These are phyloP conservation scores for Cyberlindnera mycetangii DNA, from an alignment of 805 yeast species.

Conservation along the genomic window DNA sequence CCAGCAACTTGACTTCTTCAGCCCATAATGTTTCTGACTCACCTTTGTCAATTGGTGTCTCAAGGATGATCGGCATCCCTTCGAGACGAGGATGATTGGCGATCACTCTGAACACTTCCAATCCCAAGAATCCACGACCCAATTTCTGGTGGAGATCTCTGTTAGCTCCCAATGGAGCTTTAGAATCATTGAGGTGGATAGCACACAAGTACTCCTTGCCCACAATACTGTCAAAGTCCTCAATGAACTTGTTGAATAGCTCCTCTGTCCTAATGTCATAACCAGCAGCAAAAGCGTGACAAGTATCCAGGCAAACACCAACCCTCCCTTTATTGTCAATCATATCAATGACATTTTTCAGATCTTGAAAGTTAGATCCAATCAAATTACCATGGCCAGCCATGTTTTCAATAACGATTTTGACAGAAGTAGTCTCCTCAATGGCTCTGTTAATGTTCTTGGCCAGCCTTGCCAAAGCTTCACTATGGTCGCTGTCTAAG, in stretches of 20 bases:
- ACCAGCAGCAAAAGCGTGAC: slow-evolving; percentile 96
- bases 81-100: slow-evolving; percentile 65
- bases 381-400: slow-evolving; percentile 94
- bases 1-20: slow-evolving; percentile 76
- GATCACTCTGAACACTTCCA: slow-evolving; percentile 75
- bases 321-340: slow-evolving; percentile 80
- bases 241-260: slow-evolving; percentile 66
- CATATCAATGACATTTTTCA: slow-evolving; percentile 67
- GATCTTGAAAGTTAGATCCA: slow-evolving; percentile 77
- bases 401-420: slow-evolving; percentile 92
- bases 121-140: slow-evolving; percentile 86
- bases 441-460: slow-evolving; percentile 77
- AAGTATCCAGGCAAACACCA: slow-evolving; percentile 96
- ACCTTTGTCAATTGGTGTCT: slow-evolving; percentile 75
- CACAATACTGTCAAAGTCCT: slow-evolving; percentile 64
- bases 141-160: slow-evolving; percentile 88
- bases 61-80: slow-evolving; percentile 76
- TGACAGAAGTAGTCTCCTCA: slow-evolving; percentile 69
- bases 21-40: slow-evolving; percentile 56
- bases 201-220: slow-evolving; percentile 77
- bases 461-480: slow-evolving; percentile 70
- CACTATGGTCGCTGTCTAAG: slow-evolving; percentile 63
- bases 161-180: slow-evolving; percentile 87
- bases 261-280: slow-evolving; percentile 72
- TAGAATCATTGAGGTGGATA: slow-evolving; percentile 90